Evolutionary conservation across 768 basidiomycete species (phyloP).

Genomic region (Panaeolus cyanescens): DNA sequence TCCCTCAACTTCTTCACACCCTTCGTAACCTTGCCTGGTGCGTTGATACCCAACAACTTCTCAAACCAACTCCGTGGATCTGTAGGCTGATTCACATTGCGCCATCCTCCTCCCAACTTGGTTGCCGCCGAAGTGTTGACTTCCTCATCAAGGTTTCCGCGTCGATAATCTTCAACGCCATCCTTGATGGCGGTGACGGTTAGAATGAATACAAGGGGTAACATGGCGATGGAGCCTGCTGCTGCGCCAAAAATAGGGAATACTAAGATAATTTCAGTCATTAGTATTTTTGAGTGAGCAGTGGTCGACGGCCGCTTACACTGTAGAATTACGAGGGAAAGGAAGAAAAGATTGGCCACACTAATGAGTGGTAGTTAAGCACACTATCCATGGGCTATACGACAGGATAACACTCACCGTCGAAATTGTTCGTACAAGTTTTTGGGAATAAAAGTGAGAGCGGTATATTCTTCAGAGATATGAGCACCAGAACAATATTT

Average conservation of each 20-base stretch:
- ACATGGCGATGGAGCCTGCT: slow-evolving; percentile 74
- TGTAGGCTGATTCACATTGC: slow-evolving; percentile 83
- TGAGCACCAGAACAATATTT: slow-evolving; percentile 6
- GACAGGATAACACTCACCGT: slow-evolving; percentile 48
- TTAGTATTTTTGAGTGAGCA: slow-evolving; percentile 4
- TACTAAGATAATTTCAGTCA: slow-evolving; percentile 44
- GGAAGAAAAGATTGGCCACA: slow-evolving; percentile 92
- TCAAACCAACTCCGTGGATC: slow-evolving; percentile 80
- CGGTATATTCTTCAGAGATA: slow-evolving; percentile 72
- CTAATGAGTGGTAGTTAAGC: slow-evolving; percentile 32
- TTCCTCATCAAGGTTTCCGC: slow-evolving; percentile 83
- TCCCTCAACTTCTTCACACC: slow-evolving; percentile 87
- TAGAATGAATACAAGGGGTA: slow-evolving; percentile 88
- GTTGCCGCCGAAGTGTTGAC: slow-evolving; percentile 96
- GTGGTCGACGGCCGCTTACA: slow-evolving; percentile 39
- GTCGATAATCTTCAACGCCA: slow-evolving; percentile 94
- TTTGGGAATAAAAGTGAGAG: slow-evolving; percentile 89
- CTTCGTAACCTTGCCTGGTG: slow-evolving; percentile 76
- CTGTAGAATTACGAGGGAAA: slow-evolving; percentile 80
- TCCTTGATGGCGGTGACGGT: slow-evolving; percentile 93
- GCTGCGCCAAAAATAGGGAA: slow-evolving; percentile 92
- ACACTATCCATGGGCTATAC: neutral
- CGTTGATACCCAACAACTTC: slow-evolving; percentile 66
- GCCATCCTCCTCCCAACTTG: slow-evolving; percentile 80
- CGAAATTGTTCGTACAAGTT: slow-evolving; percentile 95